Percentiles rank a stretch among this genome's conserved stretches.
Conservation (phyloP, 2,329 filamentous ascomycete species). For the Fusarium napiforme region DNA sequence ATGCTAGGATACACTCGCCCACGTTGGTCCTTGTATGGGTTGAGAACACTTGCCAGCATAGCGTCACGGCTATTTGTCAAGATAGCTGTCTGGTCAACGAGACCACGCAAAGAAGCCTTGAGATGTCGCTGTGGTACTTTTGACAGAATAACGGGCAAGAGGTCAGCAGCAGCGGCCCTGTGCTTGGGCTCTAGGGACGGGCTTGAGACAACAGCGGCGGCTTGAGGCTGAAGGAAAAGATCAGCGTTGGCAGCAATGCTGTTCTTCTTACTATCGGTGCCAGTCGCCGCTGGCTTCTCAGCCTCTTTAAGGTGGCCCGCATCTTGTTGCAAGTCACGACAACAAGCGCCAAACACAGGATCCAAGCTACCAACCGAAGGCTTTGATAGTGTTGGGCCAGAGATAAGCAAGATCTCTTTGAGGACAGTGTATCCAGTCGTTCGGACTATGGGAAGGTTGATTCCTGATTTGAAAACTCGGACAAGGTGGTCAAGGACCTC, state of each 20-base stretch:
- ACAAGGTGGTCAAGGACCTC: conserved; percentile 76
- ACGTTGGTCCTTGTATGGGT: conserved; percentile 74
- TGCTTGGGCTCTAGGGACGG: conserved; percentile 59
- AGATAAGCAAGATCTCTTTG: conserved; percentile 65
- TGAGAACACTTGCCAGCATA: conserved; percentile 84
- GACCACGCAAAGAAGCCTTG: conserved; percentile 75
- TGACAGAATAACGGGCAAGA: conserved; percentile 73
- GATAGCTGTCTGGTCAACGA: conserved; percentile 85
- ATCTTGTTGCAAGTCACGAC: conserved; percentile 75
- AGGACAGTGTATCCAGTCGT: conserved; percentile 69
- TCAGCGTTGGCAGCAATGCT: conserved; percentile 72
- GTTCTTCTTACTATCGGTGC: conserved; percentile 52
- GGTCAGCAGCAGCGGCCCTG: conserved; percentile 63
- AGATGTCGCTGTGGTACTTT: conserved; percentile 73
- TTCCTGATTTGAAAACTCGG: conserved; percentile 74
- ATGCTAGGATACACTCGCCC: conserved; percentile 77
- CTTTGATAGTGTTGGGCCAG: conserved; percentile 75
- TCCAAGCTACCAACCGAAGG: conserved; percentile 71
- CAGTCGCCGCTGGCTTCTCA: conserved; percentile 48
- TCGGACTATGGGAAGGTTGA: conserved; percentile 65
- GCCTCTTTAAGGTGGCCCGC: conserved; percentile 58
- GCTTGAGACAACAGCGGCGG: conserved; percentile 46
- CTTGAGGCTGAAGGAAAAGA: conserved; percentile 68
- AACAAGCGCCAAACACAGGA: conserved; percentile 73
- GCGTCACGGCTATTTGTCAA: conserved; percentile 74